Conservation (phyloP, 2,329 filamentous ascomycete species). For the Karstenula rhodostoma region DNA sequence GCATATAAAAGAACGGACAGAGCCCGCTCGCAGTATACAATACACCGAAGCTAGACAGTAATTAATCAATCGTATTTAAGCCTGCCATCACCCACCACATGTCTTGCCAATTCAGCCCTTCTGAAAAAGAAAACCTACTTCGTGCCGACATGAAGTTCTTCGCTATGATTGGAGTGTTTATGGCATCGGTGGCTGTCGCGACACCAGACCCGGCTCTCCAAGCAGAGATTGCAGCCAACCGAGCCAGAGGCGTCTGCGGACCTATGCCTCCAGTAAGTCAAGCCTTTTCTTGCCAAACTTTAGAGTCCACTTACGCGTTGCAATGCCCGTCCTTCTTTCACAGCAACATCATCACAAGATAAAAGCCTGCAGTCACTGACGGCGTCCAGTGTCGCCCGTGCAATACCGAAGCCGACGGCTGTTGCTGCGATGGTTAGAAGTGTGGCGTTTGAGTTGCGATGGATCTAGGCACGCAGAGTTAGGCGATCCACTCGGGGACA, state of each 20-base stretch:
- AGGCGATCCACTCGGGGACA: background rate
- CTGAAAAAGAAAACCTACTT: background rate
- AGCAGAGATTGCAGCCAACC: background rate
- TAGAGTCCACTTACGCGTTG: background rate
- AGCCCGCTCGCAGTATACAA: background rate
- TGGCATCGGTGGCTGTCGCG: slow-evolving; percentile 1
- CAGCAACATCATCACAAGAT: background rate
- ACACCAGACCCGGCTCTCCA: background rate
- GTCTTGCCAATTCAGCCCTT: background rate
- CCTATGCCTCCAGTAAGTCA: slow-evolving; percentile 1
- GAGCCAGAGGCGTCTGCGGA: background rate
- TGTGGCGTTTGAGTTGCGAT: background rate
- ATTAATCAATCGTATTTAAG: background rate
- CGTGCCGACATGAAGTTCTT: slow-evolving; percentile 5
- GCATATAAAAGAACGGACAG: background rate
- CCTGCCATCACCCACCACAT: background rate
- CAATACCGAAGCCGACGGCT: background rate
- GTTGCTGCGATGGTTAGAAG: background rate
- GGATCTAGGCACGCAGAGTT: background rate
- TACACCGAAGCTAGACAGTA: background rate
- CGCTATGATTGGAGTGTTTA: slow-evolving; percentile 1
- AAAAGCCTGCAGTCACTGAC: background rate
- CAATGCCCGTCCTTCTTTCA: background rate
- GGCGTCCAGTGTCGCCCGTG: background rate
- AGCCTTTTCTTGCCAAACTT: background rate